Conservation (phyloP, 306 rosid genomes). For the Quillaja saponaria region DNA sequence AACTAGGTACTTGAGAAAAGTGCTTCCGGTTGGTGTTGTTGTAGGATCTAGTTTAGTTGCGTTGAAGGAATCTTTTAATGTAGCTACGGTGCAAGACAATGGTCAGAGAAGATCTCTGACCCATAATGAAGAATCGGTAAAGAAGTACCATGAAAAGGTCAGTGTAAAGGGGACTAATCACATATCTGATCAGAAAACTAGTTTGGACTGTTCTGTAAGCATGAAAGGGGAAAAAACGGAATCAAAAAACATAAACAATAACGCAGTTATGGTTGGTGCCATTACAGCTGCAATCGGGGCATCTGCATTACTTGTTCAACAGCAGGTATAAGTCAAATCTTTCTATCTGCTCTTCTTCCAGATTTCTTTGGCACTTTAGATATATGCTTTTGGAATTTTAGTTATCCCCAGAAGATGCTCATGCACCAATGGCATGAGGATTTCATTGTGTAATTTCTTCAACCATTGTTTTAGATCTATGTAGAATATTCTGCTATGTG, state of each 20-base stretch:
- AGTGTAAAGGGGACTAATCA: slow-evolving; percentile 36
- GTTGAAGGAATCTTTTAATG: slow-evolving; percentile 61
- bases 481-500: not conserved
- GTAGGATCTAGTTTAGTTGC: slow-evolving; percentile 81
- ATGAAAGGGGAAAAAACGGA: slow-evolving; percentile 32
- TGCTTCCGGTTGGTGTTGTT: slow-evolving; percentile 78
- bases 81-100: slow-evolving; percentile 42
- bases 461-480: slow-evolving; percentile 23
- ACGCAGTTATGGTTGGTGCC: slow-evolving; percentile 74
- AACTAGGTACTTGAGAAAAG: slow-evolving; percentile 60
- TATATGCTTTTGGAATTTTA: slow-evolving; percentile 5
- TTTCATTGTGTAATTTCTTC: slow-evolving; percentile 31
- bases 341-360: slow-evolving; percentile 9
- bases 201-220: slow-evolving; percentile 38
- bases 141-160: slow-evolving; percentile 34
- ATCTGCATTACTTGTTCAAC: slow-evolving; percentile 68
- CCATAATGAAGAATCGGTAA: slow-evolving; percentile 25
- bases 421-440: not conserved
- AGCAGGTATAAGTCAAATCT: slow-evolving; percentile 56
- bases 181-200: slow-evolving; percentile 33
- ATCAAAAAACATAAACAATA: slow-evolving; percentile 36
- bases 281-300: slow-evolving; percentile 96
- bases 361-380: slow-evolving; percentile 4
- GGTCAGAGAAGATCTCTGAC: slow-evolving; percentile 20
- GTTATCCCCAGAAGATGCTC: slow-evolving; percentile 4